A percentile compares a stretch with the other conserved stretches of the same genome.
These are phyloP conservation scores for Mytilinidion resinicola DNA, from an alignment of 495 filamentous ascomycete genomes.

Conservation along the genomic window DNA sequence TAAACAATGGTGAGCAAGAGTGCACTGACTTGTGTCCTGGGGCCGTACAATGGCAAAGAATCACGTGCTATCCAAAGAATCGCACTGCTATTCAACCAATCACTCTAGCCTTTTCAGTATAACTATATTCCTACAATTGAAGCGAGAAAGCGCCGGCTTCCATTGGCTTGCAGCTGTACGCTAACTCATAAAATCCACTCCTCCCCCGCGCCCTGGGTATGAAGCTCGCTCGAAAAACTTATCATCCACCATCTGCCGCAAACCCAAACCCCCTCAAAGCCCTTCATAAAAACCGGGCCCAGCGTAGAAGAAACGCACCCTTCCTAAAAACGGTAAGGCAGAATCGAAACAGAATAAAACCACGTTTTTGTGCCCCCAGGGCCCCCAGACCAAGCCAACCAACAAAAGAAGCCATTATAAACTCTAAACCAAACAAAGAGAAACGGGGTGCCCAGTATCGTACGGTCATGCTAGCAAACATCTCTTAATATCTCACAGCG, in stretches of 20 bases:
- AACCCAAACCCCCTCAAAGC: too few species aligned
- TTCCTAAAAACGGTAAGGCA: neutral
- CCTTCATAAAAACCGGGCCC: too few species aligned
- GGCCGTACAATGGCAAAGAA: too few species aligned
- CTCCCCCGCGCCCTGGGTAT: neutral
- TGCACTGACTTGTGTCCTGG: too few species aligned
- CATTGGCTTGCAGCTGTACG: neutral
- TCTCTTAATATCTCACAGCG: neutral
- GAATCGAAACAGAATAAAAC: neutral
- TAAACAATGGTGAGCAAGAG: too few species aligned
- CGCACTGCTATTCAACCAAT: too few species aligned
- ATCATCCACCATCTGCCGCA: neutral
- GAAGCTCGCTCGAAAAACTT: neutral
- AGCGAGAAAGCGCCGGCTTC: neutral
- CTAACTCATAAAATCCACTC: neutral
- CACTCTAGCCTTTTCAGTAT: too few species aligned
- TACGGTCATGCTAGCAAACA: neutral
- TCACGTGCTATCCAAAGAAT: too few species aligned
- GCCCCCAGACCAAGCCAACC: neutral
- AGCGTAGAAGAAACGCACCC: too few species aligned
- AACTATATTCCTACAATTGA: neutral
- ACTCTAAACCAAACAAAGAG: slow-evolving; percentile 2
- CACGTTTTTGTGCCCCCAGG: neutral
- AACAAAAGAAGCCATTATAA: neutral
- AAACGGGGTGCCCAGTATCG: neutral